Base-by-base conservation (phyloP, 2,329 filamentous ascomycete genomes). In the Venturia oleaginea region DNA sequence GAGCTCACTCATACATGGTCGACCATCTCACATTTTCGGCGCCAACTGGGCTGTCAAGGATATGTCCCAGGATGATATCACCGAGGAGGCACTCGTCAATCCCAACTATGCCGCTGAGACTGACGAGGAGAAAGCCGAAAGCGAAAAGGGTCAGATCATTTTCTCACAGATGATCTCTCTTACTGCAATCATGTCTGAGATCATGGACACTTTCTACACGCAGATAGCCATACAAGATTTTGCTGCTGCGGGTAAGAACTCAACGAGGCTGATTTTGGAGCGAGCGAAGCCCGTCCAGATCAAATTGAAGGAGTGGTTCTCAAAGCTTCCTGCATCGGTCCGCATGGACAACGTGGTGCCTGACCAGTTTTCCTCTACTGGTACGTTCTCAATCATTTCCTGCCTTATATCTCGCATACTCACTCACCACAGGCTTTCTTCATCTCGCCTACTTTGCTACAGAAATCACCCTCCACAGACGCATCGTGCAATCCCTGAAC, bases 391-490 rank as follows among this genome's bases (percentile, higher is more conserved):
- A 38, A 32, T 40, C 22, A 32, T 24, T 7, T 32, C 24, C n/a
- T 24, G 4, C 27, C 17, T 17, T 2, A 27, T 24, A 68, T 34
- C 1, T 40, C n/a, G 48, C 34, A 30, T 17, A 51, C 24, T 51
- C 10, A 51, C 22, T 17, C 60, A 24, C 5, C 61, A 61, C 70
- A 64, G 78, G 79, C 19, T 93, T 92, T 71, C 83, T 97, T 13
- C 92, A 97, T 74, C 83, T 97, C 61, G 91, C 89, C 63, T 97
- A 97, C 76, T 96, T 96, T 71, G 92, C 92, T 1, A 91, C 91
- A 3, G 92, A 97, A 76, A 97, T 97, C 71, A 94, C 90, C 0
- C 87, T 97, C 6, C 65, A 67, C 27, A 66, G 65, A 8, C 65
- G 65, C 24, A 67, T 67, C 19, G 60, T 67, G 17, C 65, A 66